Base-by-base conservation (phyloP, 2,329 filamentous ascomycete genomes). In the Aspergillus fumigatus region DNA sequence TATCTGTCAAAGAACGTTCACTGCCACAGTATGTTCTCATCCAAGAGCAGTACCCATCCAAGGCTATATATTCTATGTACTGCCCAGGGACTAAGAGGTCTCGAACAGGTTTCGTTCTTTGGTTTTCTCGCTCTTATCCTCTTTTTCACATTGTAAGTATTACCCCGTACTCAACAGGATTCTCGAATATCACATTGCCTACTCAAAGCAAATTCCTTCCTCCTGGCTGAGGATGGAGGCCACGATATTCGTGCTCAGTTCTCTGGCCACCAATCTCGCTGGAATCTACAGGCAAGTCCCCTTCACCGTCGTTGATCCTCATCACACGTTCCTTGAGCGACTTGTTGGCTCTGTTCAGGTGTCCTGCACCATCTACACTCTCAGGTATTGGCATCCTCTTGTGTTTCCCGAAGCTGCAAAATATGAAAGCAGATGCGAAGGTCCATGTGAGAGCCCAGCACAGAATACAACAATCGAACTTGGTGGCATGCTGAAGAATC, bases 261-360 rank as follows among this genome's bases (percentile, higher is more conserved):
- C 32, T 21, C 43, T 47, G 2, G 43, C 43, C 6, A 52, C 61
- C 32, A 65, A 61, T 38, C 48, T 68, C 26, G 63, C 64, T 51
- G 62, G 65, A 4, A 49, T 58, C 11, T 67, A 58, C 29, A 49
- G 54, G n/a, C 56, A 53, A 14, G 57, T 67, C 40, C 65, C 65
- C 0, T 59, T 61, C 38, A 66, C 62, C 10, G 52, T 54, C 9
- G 58, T 67, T 21, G 54, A 60, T 11, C 60, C 63, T 26, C 49
- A 56, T 19, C 53, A 54, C 14, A 56, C 64, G 10, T 32, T 62
- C 17, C 32, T 56, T 8, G 62, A 65, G 6, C 62, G 65, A 41
- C 50, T 61, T 10, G 26, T 62, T 10, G 61, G 62, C n/a, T 58
- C 59, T 23, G 50, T 64, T 17, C 62, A 67, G 51, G 29, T 66